phyloP scores from a whole-genome alignment of 768 basidiomycete genomes.

The Lentinula guzmanii region DNA sequence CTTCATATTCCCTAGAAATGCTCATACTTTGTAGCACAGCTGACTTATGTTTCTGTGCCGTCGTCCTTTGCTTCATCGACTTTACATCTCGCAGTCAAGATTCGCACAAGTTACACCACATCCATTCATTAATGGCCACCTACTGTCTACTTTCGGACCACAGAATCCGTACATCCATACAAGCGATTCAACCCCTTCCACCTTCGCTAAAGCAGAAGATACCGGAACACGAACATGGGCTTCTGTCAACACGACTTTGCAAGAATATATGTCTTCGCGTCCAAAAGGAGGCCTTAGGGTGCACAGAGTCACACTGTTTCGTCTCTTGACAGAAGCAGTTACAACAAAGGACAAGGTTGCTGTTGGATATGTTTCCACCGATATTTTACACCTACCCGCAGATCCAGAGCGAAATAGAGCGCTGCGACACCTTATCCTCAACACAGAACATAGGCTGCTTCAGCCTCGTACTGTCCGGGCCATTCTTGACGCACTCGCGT shows the following conservation, averaged over 20 bases:
- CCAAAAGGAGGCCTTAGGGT: not conserved
- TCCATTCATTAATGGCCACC: no score
- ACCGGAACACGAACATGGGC: not conserved
- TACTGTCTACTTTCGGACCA: not conserved
- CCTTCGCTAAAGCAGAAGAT: not conserved
- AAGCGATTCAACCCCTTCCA: not conserved
- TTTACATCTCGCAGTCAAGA: constrained; percentile 29
- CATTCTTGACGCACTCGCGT: not conserved
- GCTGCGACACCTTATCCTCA: not conserved
- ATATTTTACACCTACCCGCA: not conserved
- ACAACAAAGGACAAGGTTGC: not conserved
- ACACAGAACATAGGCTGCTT: not conserved
- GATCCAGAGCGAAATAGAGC: not conserved
- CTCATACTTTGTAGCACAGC: constrained; percentile 24
- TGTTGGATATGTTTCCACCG: not conserved
- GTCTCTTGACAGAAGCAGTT: not conserved
- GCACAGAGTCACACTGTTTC: not conserved
- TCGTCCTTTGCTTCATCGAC: constrained; percentile 50
- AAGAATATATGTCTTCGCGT: not conserved
- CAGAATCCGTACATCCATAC: not conserved
- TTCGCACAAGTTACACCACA: not conserved
- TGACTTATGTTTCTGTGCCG: constrained; percentile 72
- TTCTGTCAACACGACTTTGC: not conserved
- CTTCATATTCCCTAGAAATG: not conserved
- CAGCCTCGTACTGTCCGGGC: constrained; percentile 7